A percentile compares a stretch with the other conserved stretches of the same genome.
phyloP scores from a whole-genome alignment of 1,284 basidiomycete genomes.

The Rhodotorula sp. region DNA sequence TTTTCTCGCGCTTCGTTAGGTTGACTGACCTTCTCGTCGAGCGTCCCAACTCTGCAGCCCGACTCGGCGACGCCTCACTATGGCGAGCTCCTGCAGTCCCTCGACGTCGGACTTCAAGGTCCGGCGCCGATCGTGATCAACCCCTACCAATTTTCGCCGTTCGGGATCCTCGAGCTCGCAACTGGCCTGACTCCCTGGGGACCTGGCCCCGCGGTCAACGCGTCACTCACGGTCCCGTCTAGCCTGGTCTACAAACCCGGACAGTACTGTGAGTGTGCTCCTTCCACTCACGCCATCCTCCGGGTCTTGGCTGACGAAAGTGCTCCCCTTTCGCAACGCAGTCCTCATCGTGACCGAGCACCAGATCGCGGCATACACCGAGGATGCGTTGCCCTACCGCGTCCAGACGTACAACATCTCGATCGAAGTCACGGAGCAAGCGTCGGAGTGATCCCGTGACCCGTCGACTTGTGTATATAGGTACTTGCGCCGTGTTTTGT shows the following conservation, averaged over 20 bases:
- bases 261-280: neutral
- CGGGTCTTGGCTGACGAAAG: too few species aligned
- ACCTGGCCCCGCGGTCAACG: conserved; percentile 1
- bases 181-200: neutral
- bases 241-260: neutral
- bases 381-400: neutral
- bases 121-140: neutral
- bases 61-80: neutral
- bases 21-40: neutral
- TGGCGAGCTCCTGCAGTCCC: neutral
- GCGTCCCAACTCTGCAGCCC: neutral
- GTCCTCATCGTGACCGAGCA: conserved; percentile 5
- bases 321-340: neutral
- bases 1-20: too few species aligned
- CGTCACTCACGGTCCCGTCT: neutral
- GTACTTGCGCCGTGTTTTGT: too few species aligned
- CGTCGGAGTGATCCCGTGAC: neutral
- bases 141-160: neutral
- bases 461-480: too few species aligned
- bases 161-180: neutral
- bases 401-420: conserved; percentile 13
- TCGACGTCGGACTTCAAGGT: conserved; percentile 9
- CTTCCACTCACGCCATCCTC: neutral
- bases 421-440: neutral
- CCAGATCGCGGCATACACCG: neutral